Evolutionary conservation across 139 green algal genomes (phyloP).

Genomic region (Picochlorum sp.): DNA sequence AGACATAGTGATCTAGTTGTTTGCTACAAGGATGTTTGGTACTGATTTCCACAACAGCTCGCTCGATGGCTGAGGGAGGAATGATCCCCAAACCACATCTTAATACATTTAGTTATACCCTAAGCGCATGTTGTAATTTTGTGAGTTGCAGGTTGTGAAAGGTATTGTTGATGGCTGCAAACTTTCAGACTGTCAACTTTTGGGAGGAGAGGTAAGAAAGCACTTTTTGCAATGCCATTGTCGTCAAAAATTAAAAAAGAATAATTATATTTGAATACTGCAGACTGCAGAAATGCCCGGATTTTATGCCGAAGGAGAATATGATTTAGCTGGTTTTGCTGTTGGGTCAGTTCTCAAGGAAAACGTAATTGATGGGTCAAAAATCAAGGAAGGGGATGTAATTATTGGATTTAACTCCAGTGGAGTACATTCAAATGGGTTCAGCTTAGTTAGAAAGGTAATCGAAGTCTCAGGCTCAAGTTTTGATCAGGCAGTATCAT

Average conservation of each 20-base stretch:
- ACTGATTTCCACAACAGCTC: constrained; percentile 16
- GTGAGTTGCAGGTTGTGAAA: constrained; percentile 67
- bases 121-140: not conserved
- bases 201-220: constrained; percentile 96
- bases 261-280: constrained; percentile 7
- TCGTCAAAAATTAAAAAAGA: constrained; percentile 4
- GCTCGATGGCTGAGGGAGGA: constrained; percentile 6
- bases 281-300: constrained; percentile 98
- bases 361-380: constrained; percentile 77
- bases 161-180: constrained; percentile 94
- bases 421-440: constrained; percentile 95
- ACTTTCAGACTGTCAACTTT: constrained; percentile 73
- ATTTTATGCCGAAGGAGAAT: constrained; percentile 94
- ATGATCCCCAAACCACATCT: constrained; percentile 30
- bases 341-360: constrained; percentile 93
- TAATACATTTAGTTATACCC: not conserved
- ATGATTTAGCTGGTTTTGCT: constrained; percentile 96
- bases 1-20: not conserved
- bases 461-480: constrained; percentile 35
- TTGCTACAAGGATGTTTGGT: not conserved
- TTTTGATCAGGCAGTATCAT: constrained; percentile 51
- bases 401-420: constrained; percentile 71
- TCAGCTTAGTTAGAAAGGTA: constrained; percentile 86
- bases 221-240: too few relatives aligned
- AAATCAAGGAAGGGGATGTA: constrained; percentile 70